Base-by-base conservation (phyloP, 2,329 filamentous ascomycete genomes). In the Aspergillus persii region DNA sequence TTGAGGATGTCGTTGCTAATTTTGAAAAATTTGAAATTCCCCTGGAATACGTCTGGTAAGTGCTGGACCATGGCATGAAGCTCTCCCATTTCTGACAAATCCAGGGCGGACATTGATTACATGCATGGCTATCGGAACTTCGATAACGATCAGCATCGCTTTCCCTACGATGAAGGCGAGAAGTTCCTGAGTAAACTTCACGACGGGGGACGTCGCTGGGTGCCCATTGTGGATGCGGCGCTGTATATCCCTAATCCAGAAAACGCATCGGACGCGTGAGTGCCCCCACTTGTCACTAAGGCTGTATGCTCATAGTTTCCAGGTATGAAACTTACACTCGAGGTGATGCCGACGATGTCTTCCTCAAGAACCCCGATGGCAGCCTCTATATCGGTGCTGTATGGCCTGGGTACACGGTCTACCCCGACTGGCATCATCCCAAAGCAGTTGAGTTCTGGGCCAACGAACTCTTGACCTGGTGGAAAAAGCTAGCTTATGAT, bases 191-290 rank as follows among this genome's bases (percentile, higher is more conserved):
- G 76, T 4, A 75, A 77, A 41, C 73, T 88, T 2, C 83, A 86
- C 66, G 75, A 75, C 3, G 79, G 79, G 61, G 80, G 82, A 31
- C 83, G 84, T 61, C 83, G 86, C 64, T 87, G 84, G 61, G 76
- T 87, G 9, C 84, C 84, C 0, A 87, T 88, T 57, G 80, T 88
- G 3, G 85, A 87, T 66, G 77, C 80, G 6, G 84, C 80, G n/a
- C 89, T 90, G 57, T 92, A 92, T 69, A 84, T 85, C 29, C 89
- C 89, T 0, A 89, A 91, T 65, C 87, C 88, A 0, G 77, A 84
- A n/a, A 89, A 92, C 68, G 79, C 80, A 1, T 85, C 80, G 41
- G 89, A 92, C 72, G 81, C 80, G 49, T 90, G 86, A 69, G 77
- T 79, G 8, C 68, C 71, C 57, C 29, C 76, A 8, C 81, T 81